phyloP scores from a whole-genome alignment of 305 asterid species.

The Fraxinus angustifolia region DNA sequence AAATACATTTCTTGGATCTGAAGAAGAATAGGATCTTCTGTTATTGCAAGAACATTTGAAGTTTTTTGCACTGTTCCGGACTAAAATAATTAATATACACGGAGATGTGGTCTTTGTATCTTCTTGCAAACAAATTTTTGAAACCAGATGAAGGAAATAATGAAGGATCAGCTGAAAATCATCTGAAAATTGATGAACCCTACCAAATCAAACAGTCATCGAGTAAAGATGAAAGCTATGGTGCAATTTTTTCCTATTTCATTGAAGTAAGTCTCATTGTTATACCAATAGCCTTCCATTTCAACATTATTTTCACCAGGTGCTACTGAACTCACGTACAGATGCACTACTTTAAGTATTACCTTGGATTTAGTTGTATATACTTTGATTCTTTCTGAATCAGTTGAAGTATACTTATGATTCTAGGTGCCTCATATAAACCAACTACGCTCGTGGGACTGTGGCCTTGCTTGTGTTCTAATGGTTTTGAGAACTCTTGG shows the following conservation, averaged over 20 bases:
- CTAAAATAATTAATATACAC: conserved; percentile 25
- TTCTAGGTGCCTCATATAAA: conserved; percentile 81
- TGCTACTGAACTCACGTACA: conserved; percentile 6
- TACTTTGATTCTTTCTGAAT: not conserved
- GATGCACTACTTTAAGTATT: not conserved
- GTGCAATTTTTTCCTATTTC: conserved; percentile 35
- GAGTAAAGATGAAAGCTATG: conserved; percentile 30
- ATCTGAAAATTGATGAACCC: conserved; percentile 37
- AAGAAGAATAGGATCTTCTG: conserved; percentile 15
- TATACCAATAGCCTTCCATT: conserved; percentile 12
- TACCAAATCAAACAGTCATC: conserved; percentile 40
- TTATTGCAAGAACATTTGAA: conserved; percentile 6
- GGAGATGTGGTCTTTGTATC: conserved; percentile 74
- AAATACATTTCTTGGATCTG: not conserved
- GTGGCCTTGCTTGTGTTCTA: conserved; percentile 93
- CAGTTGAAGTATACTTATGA: conserved; percentile 21
- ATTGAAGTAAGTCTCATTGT: conserved; percentile 48
- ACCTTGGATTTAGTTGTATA: not conserved
- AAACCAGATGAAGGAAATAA: conserved; percentile 58
- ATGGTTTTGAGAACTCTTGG: conserved; percentile 80
- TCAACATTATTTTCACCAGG: conserved; percentile 6
- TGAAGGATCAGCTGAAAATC: conserved; percentile 32
- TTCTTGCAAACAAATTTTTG: conserved; percentile 63
- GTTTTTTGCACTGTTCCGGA: conserved; percentile 9
- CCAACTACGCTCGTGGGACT: conserved; percentile 83